Conservation (phyloP, 345 rosid species). For the Microcos paniculata region DNA sequence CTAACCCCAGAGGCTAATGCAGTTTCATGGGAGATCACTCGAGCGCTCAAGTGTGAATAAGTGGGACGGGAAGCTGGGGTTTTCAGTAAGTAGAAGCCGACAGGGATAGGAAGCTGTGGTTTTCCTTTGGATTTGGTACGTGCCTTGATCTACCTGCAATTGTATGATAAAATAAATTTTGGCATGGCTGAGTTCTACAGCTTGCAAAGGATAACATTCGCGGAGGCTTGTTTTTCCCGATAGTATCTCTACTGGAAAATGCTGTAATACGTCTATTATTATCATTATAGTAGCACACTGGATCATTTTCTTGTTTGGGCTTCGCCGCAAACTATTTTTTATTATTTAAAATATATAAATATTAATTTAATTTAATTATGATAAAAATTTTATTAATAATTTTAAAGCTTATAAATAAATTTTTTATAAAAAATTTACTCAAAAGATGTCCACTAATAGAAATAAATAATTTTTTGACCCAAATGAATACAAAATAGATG, state of each 20-base stretch:
- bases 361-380: too few relatives aligned
- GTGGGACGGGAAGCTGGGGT: neutral
- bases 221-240: neutral
- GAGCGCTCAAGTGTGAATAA: conserved; percentile 54
- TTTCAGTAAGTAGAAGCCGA: too few relatives aligned
- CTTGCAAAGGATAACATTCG: neutral
- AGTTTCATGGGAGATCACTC: conserved; percentile 81
- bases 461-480: too few relatives aligned
- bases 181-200: too few relatives aligned
- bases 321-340: too few relatives aligned
- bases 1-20: conserved; percentile 22
- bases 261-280: neutral
- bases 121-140: neutral
- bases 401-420: too few relatives aligned
- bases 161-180: neutral
- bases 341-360: too few relatives aligned
- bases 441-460: too few relatives aligned
- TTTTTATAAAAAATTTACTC: too few relatives aligned
- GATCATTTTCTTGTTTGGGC: too few relatives aligned
- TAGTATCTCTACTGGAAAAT: neutral
- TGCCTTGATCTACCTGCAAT: neutral
- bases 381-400: too few relatives aligned
- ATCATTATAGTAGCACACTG: neutral
- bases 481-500: too few relatives aligned
- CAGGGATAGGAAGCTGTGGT: neutral